These are phyloP conservation scores for Fusarium ramigenum DNA, from an alignment of 2,329 filamentous ascomycete species.

Conservation along the genomic window DNA sequence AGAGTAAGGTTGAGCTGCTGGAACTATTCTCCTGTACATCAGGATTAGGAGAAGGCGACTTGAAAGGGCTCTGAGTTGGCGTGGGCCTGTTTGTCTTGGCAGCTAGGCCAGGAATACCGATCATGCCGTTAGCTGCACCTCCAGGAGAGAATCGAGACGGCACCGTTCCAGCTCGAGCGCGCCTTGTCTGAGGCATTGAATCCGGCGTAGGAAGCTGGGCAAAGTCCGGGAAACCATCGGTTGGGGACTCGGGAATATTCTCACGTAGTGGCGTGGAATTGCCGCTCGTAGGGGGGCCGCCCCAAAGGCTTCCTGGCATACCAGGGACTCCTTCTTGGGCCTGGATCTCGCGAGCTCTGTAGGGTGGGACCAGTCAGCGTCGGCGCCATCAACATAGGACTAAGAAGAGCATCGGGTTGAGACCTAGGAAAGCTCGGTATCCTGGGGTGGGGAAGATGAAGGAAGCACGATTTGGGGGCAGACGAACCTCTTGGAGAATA, in stretches of 20 bases:
- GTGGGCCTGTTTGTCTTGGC: conserved; percentile 86
- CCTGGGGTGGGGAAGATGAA: background rate
- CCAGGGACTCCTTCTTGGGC: conserved; percentile 88
- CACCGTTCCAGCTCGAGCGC: conserved; percentile 93
- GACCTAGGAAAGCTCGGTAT: conserved; percentile 21
- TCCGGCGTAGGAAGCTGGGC: conserved; percentile 75
- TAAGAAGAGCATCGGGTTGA: background rate
- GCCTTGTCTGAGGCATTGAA: conserved; percentile 73
- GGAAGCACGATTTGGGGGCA: conserved; percentile 22
- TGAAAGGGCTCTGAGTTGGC: conserved; percentile 86
- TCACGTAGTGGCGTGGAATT: conserved; percentile 96
- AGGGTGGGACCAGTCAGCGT: conserved; percentile 18
- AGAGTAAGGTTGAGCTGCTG: conserved; percentile 78
- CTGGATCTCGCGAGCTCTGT: conserved; percentile 95
- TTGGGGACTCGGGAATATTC: conserved; percentile 96
- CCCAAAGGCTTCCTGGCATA: conserved; percentile 80
- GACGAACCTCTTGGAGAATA: conserved; percentile 92
- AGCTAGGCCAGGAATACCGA: conserved; percentile 65
- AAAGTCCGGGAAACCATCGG: conserved; percentile 94
- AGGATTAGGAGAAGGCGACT: conserved; percentile 69
- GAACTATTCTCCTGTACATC: conserved; percentile 58
- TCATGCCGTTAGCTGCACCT: conserved; percentile 68
- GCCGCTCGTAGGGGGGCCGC: conserved; percentile 93
- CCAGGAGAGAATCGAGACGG: conserved; percentile 91
- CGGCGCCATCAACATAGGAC: conserved; percentile 1